Percentiles rank a stretch among this genome's conserved stretches.
These are phyloP conservation scores for Petunia secreta DNA, from an alignment of 257 asterid species.

Conservation along the genomic window DNA sequence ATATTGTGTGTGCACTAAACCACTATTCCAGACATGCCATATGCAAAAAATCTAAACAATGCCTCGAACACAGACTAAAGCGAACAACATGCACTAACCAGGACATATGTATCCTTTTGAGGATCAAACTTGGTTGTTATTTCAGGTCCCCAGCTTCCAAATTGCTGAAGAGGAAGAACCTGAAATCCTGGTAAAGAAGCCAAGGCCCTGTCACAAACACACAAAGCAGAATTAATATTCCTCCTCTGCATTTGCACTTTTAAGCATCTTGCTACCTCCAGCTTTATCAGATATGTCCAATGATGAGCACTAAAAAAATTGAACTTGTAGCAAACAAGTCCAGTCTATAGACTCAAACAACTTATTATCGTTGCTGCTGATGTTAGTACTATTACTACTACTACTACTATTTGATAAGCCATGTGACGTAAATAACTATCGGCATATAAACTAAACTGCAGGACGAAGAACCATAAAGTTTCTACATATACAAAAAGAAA, in stretches of 20 bases:
- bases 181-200: constrained; percentile 83
- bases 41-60: constrained; percentile 16
- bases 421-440: not conserved
- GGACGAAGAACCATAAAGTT: not conserved
- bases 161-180: constrained; percentile 92
- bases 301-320: not conserved
- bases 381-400: not conserved
- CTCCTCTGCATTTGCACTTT: constrained; percentile 5
- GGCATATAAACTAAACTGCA: not conserved
- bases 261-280: not conserved
- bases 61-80: constrained; percentile 9
- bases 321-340: not conserved
- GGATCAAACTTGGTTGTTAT: constrained; percentile 69
- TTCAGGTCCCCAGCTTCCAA: constrained; percentile 95
- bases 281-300: not conserved
- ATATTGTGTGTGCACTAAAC: no score
- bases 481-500: not conserved
- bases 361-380: not conserved
- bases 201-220: constrained; percentile 57
- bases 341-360: not conserved
- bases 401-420: not conserved
- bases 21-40: no score
- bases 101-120: constrained; percentile 83
- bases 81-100: constrained; percentile 54
- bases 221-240: constrained; percentile 15